Evolutionary conservation across 371 early-diverging fungal species (phyloP).

Genomic region (Mucor irregularis): DNA sequence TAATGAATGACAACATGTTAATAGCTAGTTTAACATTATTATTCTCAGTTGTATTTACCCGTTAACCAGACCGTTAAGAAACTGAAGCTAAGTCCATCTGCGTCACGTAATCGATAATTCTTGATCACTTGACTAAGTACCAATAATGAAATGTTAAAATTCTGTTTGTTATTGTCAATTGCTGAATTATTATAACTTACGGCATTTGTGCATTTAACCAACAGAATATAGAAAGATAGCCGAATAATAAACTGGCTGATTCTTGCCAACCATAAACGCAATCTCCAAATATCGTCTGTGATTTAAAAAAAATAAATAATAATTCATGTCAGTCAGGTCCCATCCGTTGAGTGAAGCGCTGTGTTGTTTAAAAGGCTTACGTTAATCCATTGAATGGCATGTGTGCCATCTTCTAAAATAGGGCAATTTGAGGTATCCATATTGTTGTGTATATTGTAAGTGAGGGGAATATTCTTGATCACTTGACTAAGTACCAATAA

Average conservation of each 20-base stretch:
- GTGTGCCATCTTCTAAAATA: conserved; percentile 8
- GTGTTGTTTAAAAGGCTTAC: too few relatives aligned
- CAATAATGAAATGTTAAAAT: not conserved
- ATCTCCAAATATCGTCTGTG: conserved; percentile 40
- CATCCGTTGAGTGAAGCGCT: too few relatives aligned
- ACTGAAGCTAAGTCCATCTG: conserved; percentile 57
- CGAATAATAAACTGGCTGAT: conserved; percentile 46
- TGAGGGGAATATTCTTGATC: conserved; percentile 46
- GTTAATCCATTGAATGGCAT: conserved; percentile 35
- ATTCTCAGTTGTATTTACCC: conserved; percentile 32
- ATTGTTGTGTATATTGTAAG: conserved; percentile 1
- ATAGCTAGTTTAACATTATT: conserved; percentile 2
- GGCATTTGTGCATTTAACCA: conserved; percentile 84
- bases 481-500: conserved; percentile 50
- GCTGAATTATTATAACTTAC: conserved; percentile 42
- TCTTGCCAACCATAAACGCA: conserved; percentile 58
- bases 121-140: conserved; percentile 59
- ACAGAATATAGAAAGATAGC: conserved; percentile 67
- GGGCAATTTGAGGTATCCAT: too few relatives aligned
- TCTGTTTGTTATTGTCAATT: not conserved
- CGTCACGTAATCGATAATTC: conserved; percentile 55
- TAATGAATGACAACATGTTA: conserved; percentile 11
- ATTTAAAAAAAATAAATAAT: too few relatives aligned
- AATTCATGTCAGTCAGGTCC: too few relatives aligned
- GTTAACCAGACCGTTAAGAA: conserved; percentile 66